A percentile compares a stretch with the other conserved stretches of the same genome.
These are phyloP conservation scores for Persicaria tinctoria DNA, from an alignment of 148 eudicot species.

Conservation along the genomic window DNA sequence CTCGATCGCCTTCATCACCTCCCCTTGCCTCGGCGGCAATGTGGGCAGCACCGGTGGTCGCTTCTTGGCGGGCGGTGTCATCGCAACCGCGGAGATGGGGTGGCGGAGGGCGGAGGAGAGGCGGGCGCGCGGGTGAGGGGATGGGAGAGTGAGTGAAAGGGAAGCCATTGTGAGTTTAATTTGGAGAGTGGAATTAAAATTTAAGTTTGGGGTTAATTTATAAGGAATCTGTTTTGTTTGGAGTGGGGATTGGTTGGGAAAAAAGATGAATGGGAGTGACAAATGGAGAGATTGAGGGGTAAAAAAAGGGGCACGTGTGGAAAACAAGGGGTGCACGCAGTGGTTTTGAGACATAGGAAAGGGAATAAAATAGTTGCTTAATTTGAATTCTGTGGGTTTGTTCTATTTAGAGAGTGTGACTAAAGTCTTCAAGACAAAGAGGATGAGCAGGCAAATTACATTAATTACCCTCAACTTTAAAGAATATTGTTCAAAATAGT, in stretches of 20 bases:
- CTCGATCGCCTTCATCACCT: slow-evolving; percentile 27
- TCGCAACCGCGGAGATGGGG: background rate
- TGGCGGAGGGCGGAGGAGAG: background rate
- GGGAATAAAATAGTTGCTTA: too few relatives aligned
- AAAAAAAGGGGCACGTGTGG: background rate
- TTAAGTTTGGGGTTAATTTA: background rate
- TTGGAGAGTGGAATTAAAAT: background rate
- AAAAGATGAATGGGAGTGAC: background rate
- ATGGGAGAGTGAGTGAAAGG: background rate
- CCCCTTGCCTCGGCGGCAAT: slow-evolving; percentile 21
- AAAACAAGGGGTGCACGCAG: background rate
- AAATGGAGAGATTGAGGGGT: background rate
- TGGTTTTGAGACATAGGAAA: background rate
- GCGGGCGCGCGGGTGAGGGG: background rate
- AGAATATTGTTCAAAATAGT: too few relatives aligned
- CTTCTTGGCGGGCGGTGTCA: background rate
- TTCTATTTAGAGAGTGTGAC: too few relatives aligned
- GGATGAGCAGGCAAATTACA: too few relatives aligned
- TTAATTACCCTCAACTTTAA: too few relatives aligned
- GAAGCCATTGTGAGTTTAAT: background rate
- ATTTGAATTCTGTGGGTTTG: too few relatives aligned
- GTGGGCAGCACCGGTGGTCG: background rate
- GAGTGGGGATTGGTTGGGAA: background rate
- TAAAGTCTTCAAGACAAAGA: too few relatives aligned
- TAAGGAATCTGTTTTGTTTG: background rate